A percentile compares a stretch with the other conserved stretches of the same genome.
Conservation (phyloP, 345 rosid species). For the Brassica rapa region DNA sequence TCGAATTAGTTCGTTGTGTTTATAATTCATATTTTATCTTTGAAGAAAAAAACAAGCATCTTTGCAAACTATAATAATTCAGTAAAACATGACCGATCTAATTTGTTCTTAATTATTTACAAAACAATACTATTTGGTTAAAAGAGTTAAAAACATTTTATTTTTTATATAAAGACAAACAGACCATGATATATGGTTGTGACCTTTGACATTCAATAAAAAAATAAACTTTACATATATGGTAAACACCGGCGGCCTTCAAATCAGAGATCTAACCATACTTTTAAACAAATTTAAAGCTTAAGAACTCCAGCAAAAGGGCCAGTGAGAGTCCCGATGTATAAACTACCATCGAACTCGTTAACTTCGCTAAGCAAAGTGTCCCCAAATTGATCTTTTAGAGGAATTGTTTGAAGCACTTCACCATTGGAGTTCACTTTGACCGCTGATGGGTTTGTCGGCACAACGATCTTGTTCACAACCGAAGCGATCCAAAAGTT, state of each 20-base stretch:
- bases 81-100: not conserved
- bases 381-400: slow-evolving; percentile 35
- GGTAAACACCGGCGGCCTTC: not conserved
- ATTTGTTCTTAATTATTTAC: not conserved
- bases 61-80: not conserved
- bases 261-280: not conserved
- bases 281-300: slow-evolving; percentile 19
- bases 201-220: not conserved
- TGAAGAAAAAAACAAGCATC: not conserved
- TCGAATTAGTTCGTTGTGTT: not conserved
- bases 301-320: slow-evolving; percentile 41
- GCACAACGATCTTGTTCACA: slow-evolving; percentile 32
- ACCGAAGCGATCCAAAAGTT: slow-evolving; percentile 44
- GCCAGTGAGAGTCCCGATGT: slow-evolving; percentile 37
- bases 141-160: not conserved
- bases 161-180: not conserved
- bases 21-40: too few relatives aligned
- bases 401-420: slow-evolving; percentile 35
- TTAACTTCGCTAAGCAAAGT: slow-evolving; percentile 41
- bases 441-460: slow-evolving; percentile 39
- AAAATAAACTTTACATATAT: not conserved
- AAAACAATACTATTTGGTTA: not conserved
- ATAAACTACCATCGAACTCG: slow-evolving; percentile 29
- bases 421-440: slow-evolving; percentile 38
- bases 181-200: not conserved